A percentile compares a stretch with the other conserved stretches of the same genome.
These are phyloP conservation scores for Thielaviopsis musarum DNA, from an alignment of 2,329 filamentous ascomycete genomes.

Conservation along the genomic window DNA sequence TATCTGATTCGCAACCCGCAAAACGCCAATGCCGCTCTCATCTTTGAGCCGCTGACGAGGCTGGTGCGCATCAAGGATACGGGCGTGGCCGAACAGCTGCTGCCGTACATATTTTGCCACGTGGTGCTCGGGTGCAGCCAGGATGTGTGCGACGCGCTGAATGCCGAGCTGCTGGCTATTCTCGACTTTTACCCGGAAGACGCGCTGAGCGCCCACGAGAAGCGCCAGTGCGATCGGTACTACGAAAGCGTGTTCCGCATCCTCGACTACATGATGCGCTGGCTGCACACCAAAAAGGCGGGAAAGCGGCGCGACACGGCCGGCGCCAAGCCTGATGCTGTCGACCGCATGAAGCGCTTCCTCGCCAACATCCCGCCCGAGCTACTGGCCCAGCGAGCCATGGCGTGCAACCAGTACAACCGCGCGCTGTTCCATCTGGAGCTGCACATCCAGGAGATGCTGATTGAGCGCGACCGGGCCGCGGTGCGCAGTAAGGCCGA, in stretches of 20 bases:
- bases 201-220: slow-evolving; percentile 25
- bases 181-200: slow-evolving; percentile 42
- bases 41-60: slow-evolving; percentile 68
- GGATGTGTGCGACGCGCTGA: neutral
- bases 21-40: slow-evolving; percentile 52
- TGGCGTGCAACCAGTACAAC: slow-evolving; percentile 89
- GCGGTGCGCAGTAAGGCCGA: slow-evolving; percentile 24
- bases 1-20: slow-evolving; percentile 69
- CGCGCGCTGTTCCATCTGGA: slow-evolving; percentile 90
- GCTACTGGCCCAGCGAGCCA: slow-evolving; percentile 59
- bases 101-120: slow-evolving; percentile 77
- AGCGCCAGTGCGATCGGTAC: slow-evolving; percentile 65
- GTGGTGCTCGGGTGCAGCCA: slow-evolving; percentile 46
- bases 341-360: slow-evolving; percentile 31
- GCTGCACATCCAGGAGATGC: slow-evolving; percentile 51
- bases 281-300: slow-evolving; percentile 51
- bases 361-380: slow-evolving; percentile 54
- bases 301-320: slow-evolving; percentile 15
- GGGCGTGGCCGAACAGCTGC: slow-evolving; percentile 69
- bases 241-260: slow-evolving; percentile 87
- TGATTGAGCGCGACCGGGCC: slow-evolving; percentile 23
- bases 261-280: slow-evolving; percentile 80
- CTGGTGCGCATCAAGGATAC: slow-evolving; percentile 76
- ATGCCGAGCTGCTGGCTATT: slow-evolving; percentile 55
- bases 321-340: slow-evolving; percentile 31